Evolutionary conservation across 169 alveolate species (phyloP), one percentile per base, ranked within the genome.

Genomic region (Neospora caninum): DNA sequence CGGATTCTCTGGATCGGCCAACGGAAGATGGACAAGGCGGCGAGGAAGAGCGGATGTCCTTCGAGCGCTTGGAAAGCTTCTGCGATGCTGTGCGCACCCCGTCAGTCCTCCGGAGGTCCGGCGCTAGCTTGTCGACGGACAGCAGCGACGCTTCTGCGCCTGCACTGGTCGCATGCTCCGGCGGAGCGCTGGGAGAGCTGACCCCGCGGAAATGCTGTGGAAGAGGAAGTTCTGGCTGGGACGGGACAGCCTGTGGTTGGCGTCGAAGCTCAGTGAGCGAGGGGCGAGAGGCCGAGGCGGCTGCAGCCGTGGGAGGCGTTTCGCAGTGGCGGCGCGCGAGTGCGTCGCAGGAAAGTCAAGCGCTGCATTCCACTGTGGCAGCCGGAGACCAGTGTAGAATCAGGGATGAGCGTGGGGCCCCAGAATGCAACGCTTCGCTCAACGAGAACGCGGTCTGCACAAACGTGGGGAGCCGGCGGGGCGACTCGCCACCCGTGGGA

Each of bases 41-140:
- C 31, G 69, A 25, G 20, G 89, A 43, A 0, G 69, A 82, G 7
- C 89, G 9, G 54, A 39, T 82, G 29, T 42, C 67, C 4, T 82
- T 82, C 64, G 89, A 82, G 89, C 89, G 89, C 34, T 67, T 82
- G 39, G 69, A 82, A 31, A 42, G 69, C 53, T 82, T 82, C 89
- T 82, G 89, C 39, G 89, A 82, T 49, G 89, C 53, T 41, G 64
- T 41, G 7, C 43, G n/a, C 43, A 36, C 39, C 2, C 43, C 43
- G 13, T 0, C 38, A 0, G 25, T n/a, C 25, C 39, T 73, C 43
- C 49, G 42, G 39, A 34, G 1, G 25, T n/a, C 84, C 22, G n/a
- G 39, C 39, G 84, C 25, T 0, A 34, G 84, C 84, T n/a, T n/a
- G 38, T 69, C 80, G 80, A 69, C 80, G 38, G 31, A n/a, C 41